Percentiles rank a stretch among this genome's conserved stretches.
Evolutionary conservation across 1,284 basidiomycete species (phyloP).

Genomic region (Ceratobasidium sp.): DNA sequence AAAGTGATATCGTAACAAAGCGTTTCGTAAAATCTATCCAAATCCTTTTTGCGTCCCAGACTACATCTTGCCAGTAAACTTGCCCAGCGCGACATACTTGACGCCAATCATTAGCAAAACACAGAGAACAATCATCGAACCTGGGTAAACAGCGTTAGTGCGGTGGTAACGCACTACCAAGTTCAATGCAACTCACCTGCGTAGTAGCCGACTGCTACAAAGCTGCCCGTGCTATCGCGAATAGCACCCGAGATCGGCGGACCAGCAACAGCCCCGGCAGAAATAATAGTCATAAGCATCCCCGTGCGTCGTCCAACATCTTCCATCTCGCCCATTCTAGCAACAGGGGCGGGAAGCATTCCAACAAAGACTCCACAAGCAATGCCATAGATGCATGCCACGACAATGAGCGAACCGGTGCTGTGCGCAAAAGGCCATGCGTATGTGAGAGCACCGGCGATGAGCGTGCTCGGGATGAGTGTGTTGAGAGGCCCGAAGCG

Average conservation of each 20-base stretch:
- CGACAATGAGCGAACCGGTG: slow-evolving; percentile 57
- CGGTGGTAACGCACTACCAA: not conserved
- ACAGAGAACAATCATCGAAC: slow-evolving; percentile 50
- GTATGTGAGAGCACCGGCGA: slow-evolving; percentile 64
- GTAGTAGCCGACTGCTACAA: slow-evolving; percentile 66
- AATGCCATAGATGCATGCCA: slow-evolving; percentile 65
- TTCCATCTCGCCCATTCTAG: slow-evolving; percentile 66
- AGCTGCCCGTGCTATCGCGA: slow-evolving; percentile 59
- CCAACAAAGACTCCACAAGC: slow-evolving; percentile 67
- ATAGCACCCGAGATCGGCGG: slow-evolving; percentile 71
- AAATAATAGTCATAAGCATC: slow-evolving; percentile 64
- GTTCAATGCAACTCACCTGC: slow-evolving; percentile 60
- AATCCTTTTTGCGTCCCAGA: not conserved
- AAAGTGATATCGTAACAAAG: slow-evolving; percentile 2
- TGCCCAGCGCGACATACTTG: slow-evolving; percentile 19
- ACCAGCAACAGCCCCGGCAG: slow-evolving; percentile 62
- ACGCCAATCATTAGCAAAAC: slow-evolving; percentile 49
- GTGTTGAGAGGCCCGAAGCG: slow-evolving; percentile 62
- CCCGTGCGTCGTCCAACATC: slow-evolving; percentile 71
- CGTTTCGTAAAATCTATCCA: slow-evolving; percentile 33
- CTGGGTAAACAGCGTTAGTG: slow-evolving; percentile 45
- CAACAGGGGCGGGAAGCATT: slow-evolving; percentile 64
- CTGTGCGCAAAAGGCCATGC: slow-evolving; percentile 66
- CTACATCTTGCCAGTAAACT: slow-evolving; percentile 31
- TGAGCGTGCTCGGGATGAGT: slow-evolving; percentile 63